phyloP scores from a whole-genome alignment of 1,284 basidiomycete genomes.

The Ceratobasidium sp. region DNA sequence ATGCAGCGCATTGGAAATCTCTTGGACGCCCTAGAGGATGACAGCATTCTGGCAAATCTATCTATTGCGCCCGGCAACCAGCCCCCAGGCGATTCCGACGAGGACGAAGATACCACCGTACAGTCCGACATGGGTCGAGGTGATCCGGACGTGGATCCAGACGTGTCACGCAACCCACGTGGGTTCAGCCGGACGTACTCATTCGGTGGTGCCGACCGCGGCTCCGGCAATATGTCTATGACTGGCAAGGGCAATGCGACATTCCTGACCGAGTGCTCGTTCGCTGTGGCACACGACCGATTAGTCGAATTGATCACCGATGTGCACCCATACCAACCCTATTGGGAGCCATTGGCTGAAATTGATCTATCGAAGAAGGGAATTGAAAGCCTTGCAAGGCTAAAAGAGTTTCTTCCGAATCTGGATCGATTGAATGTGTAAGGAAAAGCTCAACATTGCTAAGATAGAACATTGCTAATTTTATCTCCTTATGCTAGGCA shows the following conservation, averaged over 20 bases:
- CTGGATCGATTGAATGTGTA: constrained; percentile 83
- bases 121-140: constrained; percentile 30
- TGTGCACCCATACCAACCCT: constrained; percentile 91
- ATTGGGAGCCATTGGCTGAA: constrained; percentile 83
- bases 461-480: constrained; percentile 33
- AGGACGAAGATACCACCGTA: constrained; percentile 45
- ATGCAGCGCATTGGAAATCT: constrained; percentile 35
- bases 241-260: constrained; percentile 64
- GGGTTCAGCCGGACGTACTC: constrained; percentile 31
- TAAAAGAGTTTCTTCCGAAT: constrained; percentile 92
- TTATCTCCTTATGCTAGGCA: constrained; percentile 59
- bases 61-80: constrained; percentile 30
- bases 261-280: constrained; percentile 91
- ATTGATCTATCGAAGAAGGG: constrained; percentile 83
- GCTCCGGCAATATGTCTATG: constrained; percentile 20
- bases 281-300: constrained; percentile 88
- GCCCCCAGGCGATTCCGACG: constrained; percentile 29
- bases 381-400: constrained; percentile 85
- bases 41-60: constrained; percentile 39
- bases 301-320: constrained; percentile 94
- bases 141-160: constrained; percentile 24
- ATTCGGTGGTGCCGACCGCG: constrained; percentile 12
- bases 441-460: constrained; percentile 47
- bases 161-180: constrained; percentile 11
- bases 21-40: constrained; percentile 38